Conservation (phyloP, 352 stramenopile genomes). For the Phytophthora kernoviae region DNA sequence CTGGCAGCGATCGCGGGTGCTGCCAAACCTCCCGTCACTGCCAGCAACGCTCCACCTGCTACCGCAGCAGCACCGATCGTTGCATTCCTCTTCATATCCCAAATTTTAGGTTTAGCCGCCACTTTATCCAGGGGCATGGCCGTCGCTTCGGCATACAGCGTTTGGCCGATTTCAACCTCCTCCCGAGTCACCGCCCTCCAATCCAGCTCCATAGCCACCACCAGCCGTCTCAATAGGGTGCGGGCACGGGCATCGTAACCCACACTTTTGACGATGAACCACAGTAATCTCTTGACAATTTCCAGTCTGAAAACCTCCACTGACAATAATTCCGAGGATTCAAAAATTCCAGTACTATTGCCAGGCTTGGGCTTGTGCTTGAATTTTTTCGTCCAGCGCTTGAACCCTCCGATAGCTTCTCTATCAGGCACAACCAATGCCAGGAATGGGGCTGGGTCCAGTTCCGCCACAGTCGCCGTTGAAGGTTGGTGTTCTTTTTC, state of each 20-base stretch:
- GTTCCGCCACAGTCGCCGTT: conserved; percentile 10
- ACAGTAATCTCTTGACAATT: conserved; percentile 70
- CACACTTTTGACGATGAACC: conserved; percentile 78
- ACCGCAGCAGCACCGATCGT: conserved; percentile 74
- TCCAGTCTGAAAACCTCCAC: conserved; percentile 57
- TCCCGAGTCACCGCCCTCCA: conserved; percentile 72
- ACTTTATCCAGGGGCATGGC: conserved; percentile 76
- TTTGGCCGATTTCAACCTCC: conserved; percentile 69
- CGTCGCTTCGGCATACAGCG: conserved; percentile 73
- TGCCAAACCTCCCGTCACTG: conserved; percentile 71
- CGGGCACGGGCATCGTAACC: conserved; percentile 78
- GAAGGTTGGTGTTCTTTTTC: conserved; percentile 29
- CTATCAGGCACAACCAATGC: conserved; percentile 51
- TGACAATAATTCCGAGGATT: conserved; percentile 16
- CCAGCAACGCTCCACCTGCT: conserved; percentile 71
- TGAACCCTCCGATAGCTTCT: conserved; percentile 22
- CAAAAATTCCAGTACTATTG: conserved; percentile 2
- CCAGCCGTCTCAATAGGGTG: conserved; percentile 57
- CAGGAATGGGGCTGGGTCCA: conserved; percentile 71
- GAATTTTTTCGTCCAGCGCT: conserved; percentile 35
- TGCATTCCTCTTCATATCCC: conserved; percentile 83
- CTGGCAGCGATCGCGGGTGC: conserved; percentile 64
- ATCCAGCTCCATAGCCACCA: conserved; percentile 51
- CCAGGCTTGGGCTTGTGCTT: conserved; percentile 33
- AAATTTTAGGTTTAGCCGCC: conserved; percentile 54